These are phyloP conservation scores for Raphanus hybrid DNA, from an alignment of 441 rosid species.

Conservation along the genomic window DNA sequence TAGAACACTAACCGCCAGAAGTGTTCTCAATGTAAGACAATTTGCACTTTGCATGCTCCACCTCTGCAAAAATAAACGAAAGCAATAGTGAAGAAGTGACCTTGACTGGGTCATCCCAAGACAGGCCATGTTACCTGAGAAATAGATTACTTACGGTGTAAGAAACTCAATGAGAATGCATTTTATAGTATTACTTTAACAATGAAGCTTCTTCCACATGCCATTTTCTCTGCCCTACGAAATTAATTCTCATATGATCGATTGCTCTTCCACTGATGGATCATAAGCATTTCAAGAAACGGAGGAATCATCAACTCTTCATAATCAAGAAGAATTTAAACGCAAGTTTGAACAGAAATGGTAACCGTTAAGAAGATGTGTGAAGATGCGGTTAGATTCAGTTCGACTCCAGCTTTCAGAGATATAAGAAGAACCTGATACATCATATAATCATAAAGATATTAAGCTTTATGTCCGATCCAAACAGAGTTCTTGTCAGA, in stretches of 20 bases:
- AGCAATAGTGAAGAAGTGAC: background rate
- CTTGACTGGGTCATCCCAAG: background rate
- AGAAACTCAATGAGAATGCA: background rate
- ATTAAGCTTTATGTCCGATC: background rate
- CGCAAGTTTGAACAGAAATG: background rate
- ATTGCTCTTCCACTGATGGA: slow-evolving; percentile 1
- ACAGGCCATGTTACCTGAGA: background rate
- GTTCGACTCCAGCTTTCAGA: background rate
- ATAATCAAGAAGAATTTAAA: background rate
- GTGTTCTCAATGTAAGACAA: background rate
- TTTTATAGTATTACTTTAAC: background rate
- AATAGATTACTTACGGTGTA: background rate
- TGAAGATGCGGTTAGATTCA: background rate
- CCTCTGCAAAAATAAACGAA: background rate
- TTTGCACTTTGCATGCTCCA: background rate
- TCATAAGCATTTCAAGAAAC: background rate
- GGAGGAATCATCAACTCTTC: background rate
- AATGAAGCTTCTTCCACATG: background rate
- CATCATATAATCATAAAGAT: background rate
- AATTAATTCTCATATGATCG: background rate
- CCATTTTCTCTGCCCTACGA: background rate
- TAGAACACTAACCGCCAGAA: background rate
- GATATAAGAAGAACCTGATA: slow-evolving; percentile 1
- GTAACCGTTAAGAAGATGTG: background rate
- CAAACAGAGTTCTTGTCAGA: background rate